Conservation (phyloP, 2,329 filamentous ascomycete genomes). For the Colletotrichum agaves region DNA sequence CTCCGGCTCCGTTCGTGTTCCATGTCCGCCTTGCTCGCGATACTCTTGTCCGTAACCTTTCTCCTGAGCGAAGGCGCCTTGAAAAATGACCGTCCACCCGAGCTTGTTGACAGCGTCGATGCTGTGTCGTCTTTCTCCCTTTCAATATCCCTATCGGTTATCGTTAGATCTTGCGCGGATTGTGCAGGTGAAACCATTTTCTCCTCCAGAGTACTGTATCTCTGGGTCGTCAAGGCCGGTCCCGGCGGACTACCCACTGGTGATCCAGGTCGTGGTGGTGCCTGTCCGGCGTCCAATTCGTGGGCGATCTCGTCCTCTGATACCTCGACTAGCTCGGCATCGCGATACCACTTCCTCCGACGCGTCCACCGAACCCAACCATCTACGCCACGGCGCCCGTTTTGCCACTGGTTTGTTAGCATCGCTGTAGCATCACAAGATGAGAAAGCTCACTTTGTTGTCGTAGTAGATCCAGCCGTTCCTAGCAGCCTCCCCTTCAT, state of each 20-base stretch:
- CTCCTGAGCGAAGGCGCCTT: constrained; percentile 54
- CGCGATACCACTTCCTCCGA: constrained; percentile 93
- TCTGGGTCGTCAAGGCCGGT: constrained; percentile 40
- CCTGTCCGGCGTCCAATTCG: constrained; percentile 30
- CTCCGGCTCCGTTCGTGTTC: constrained; percentile 48
- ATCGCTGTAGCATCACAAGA: too few relatives aligned
- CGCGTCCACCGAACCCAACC: constrained; percentile 96
- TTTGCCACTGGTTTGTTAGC: constrained; percentile 76
- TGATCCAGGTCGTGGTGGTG: constrained; percentile 15
- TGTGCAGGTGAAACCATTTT: constrained; percentile 48
- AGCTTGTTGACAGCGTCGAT: constrained; percentile 61
- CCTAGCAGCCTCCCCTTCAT: constrained; percentile 69
- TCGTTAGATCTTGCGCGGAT: constrained; percentile 39
- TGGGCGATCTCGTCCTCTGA: constrained; percentile 45
- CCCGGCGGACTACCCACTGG: constrained; percentile 28
- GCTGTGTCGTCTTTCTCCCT: constrained; percentile 53
- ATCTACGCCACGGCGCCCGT: constrained; percentile 84
- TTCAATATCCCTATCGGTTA: constrained; percentile 32
- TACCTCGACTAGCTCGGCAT: constrained; percentile 92
- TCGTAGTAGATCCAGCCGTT: constrained; percentile 98
- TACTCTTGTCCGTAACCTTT: constrained; percentile 48
- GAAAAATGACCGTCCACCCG: constrained; percentile 53
- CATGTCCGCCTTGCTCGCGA: constrained; percentile 43
- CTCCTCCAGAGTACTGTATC: constrained; percentile 51
- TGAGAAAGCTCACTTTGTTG: constrained; percentile 76